These are phyloP conservation scores for Inonotus hispidus DNA, from an alignment of 1,284 basidiomycete genomes.

Conservation along the genomic window DNA sequence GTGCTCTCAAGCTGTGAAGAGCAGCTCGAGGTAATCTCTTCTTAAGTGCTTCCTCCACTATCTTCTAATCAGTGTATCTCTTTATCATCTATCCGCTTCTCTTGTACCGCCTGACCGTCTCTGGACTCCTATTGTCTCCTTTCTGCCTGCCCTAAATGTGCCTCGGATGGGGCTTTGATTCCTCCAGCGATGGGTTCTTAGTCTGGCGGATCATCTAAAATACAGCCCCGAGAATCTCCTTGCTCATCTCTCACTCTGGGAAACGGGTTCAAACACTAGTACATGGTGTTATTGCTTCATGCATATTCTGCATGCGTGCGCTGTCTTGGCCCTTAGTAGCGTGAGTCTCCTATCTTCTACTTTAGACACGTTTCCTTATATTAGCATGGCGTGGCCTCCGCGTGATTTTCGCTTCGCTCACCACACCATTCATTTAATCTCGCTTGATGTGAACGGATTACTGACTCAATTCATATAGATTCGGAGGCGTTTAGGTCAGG, in stretches of 20 bases:
- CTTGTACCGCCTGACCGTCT: neutral
- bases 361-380: neutral
- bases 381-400: neutral
- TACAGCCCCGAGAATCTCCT: constrained; percentile 62
- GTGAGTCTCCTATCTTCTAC: constrained; percentile 36
- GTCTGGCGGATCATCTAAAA: constrained; percentile 59
- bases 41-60: neutral
- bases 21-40: constrained; percentile 12
- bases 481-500: constrained; percentile 3
- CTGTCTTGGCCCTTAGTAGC: constrained; percentile 54
- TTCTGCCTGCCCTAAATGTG: neutral
- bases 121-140: constrained; percentile 1
- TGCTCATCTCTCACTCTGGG: constrained; percentile 69
- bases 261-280: constrained; percentile 66
- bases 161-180: neutral
- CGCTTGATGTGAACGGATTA: neutral
- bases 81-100: neutral
- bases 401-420: neutral
- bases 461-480: neutral
- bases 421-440: neutral
- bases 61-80: neutral
- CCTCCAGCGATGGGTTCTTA: constrained; percentile 53
- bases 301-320: constrained; percentile 64
- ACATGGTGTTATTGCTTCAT: constrained; percentile 75
- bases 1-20: constrained; percentile 6